Base-by-base conservation (phyloP, 306 rosid species). In the Cyamopsis tetragonoloba region DNA sequence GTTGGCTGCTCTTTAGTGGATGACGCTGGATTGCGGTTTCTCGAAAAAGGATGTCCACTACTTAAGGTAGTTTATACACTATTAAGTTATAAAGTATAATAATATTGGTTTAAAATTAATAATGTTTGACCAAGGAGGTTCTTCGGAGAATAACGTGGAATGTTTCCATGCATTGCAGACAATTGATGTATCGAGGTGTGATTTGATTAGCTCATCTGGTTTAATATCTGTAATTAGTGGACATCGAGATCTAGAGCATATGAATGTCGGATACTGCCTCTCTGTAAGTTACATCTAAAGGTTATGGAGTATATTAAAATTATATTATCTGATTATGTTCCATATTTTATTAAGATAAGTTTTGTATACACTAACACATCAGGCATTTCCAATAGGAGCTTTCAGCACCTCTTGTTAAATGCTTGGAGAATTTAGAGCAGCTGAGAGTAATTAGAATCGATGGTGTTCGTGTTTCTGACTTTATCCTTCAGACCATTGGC, bases 121-220 rank as follows among this genome's bases (percentile, higher is more conserved):
- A n/a, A 56, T 32, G 44, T 68, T 72, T 18, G 32, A 32, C 4
- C 2, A 32, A 35, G 18, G 13, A 41, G 27, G 34, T 70, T 71
- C 53, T 55, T 1, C 56, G 28, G 34, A 30, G 58, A 43, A 54
- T 39, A 41, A 10, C 57, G 20, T 44, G 18, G 7, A 30, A 53
- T 27, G 31, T 72, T 68, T 41, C 55, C 57, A 24, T 38, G 70
- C 41, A 8, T 53, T 67, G 74, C 88, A 86, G 91, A 71, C 80
- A 30, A 80, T 86, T 81, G 85, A 86, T 63, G 82, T 86, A 66
- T 83, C 92, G 2, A 75, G 92, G 69, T 83, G 88, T 70, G 82
- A 64, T 51, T 79, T 77, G 58, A 67, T 86, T 58, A 79, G 77
- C 83, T 67, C 82, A 7, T 79, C 79, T 0, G 83, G 88, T 17